Evolutionary conservation across 208 protist species (phyloP).

Genomic region (Leishmania lainsoni): DNA sequence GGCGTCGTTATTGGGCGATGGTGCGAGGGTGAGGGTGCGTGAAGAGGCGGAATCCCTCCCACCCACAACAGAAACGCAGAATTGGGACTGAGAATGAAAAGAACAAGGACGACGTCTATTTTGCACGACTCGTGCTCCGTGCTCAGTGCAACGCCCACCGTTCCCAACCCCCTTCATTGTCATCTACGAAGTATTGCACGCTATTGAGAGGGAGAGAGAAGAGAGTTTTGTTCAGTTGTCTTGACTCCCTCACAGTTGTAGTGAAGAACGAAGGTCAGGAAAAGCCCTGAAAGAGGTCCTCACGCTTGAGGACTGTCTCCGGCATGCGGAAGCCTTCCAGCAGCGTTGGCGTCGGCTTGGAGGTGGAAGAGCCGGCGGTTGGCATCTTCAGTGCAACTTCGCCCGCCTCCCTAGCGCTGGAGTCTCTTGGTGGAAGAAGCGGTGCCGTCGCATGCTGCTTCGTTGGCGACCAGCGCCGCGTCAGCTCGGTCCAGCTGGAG

Average conservation of each 20-base stretch:
- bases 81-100: neutral
- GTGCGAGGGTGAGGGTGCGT: neutral
- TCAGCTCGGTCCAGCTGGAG: slow-evolving; percentile 10
- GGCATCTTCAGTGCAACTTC: neutral
- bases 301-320: slow-evolving; percentile 23
- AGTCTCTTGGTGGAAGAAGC: neutral
- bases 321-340: slow-evolving; percentile 32
- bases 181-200: no score
- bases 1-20: neutral
- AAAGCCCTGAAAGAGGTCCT: slow-evolving; percentile 30
- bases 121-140: neutral
- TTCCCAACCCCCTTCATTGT: neutral
- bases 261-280: neutral
- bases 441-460: neutral
- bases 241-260: neutral
- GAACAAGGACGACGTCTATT: neutral
- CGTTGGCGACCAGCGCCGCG: neutral
- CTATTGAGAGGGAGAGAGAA: neutral
- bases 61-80: neutral
- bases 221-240: neutral
- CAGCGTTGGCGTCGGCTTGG: neutral
- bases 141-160: neutral
- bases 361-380: neutral
- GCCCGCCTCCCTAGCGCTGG: neutral
- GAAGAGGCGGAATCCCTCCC: neutral